phyloP scores from a whole-genome alignment of 352 stramenopile genomes.

The Thalassiosira exigua region DNA sequence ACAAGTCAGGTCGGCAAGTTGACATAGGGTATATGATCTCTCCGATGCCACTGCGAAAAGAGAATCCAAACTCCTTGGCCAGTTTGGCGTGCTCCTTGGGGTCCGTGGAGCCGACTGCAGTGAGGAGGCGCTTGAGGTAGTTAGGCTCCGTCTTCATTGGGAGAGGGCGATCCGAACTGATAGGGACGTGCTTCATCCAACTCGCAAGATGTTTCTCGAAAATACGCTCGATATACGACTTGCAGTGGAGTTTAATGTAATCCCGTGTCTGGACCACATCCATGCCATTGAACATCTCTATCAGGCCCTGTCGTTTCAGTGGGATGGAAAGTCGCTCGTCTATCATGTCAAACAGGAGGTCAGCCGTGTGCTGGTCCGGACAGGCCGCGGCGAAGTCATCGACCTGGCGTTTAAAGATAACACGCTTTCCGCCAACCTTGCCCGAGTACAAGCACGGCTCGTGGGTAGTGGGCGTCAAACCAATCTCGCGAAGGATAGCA shows the following conservation, averaged over 20 bases:
- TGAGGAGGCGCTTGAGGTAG: too few species aligned
- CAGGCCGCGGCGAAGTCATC: constrained; percentile 59
- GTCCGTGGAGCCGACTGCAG: neutral
- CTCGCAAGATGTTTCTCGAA: constrained; percentile 29
- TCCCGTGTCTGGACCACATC: constrained; percentile 40
- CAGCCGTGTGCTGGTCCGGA: constrained; percentile 2
- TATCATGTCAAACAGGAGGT: constrained; percentile 16
- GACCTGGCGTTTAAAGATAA: constrained; percentile 56
- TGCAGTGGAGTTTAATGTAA: constrained; percentile 45
- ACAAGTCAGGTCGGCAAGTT: constrained; percentile 28
- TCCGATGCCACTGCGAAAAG: constrained; percentile 34
- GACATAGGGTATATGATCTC: constrained; percentile 56
- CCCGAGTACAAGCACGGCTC: constrained; percentile 49
- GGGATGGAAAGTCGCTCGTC: constrained; percentile 25
- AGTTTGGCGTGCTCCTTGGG: constrained; percentile 18
- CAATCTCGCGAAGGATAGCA: constrained; percentile 39
- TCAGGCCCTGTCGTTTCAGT: constrained; percentile 33
- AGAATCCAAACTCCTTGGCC: constrained; percentile 18
- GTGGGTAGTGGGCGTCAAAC: constrained; percentile 53
- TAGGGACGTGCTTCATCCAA: too few species aligned
- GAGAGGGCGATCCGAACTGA: too few species aligned
- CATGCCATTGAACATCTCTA: constrained; percentile 48
- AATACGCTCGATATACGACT: constrained; percentile 42
- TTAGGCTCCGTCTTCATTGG: too few species aligned
- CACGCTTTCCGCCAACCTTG: constrained; percentile 25